Evolutionary conservation across 176 grass and related monocot genomes (phyloP), one percentile per base, ranked within the genome.

Genomic region (Eremochloa ophiuroides): DNA sequence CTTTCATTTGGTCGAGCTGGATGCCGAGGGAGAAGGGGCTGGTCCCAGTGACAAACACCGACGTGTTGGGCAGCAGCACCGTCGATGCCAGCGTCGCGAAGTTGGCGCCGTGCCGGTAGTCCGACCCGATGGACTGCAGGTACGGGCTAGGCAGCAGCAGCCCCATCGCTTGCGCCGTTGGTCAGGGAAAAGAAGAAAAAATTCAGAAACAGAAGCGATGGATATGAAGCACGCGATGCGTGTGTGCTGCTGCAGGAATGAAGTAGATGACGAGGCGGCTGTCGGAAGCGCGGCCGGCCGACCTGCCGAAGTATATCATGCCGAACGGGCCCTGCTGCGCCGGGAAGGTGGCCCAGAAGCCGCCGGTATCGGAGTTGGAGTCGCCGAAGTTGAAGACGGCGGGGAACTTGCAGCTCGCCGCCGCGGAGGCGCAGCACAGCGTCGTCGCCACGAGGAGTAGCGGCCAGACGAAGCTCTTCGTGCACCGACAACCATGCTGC

Each of bases 311-410:
- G 62, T 90, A 91, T 35, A 90, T 97, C 89, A 92, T 85, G 22
- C 89, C 92, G 59, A 92, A 94, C 17, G 92, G 92, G 6, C 76
- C 68, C 15, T 10, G 71, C 72, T 94, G 85, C 17, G 82, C 87
- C 22, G 85, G 91, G 72, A 97, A 94, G 11, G 94, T 89, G 10
- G 94, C 91, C 86, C 79, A 97, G 84, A 97, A 97, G 38, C 91
- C 87, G 1, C 92, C 76, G 20, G 94, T 97, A 83, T 97, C 94
- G 28, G 91, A 97, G 87, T 97, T 97, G 87, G 94, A 97, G 81
- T 97, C 94, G 4, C 94, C 94, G 42, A 97, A 97, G 83, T 94
- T 97, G 92, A 97, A 97, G 64, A 97, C 55, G 62, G 95, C 95
- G 59, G 30, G 88, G 41, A 88, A 94, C 39, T 34, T 83, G 74